Base-by-base conservation (phyloP, 371 early-diverging fungal genomes). In the Aphelidium insulamus region DNA sequence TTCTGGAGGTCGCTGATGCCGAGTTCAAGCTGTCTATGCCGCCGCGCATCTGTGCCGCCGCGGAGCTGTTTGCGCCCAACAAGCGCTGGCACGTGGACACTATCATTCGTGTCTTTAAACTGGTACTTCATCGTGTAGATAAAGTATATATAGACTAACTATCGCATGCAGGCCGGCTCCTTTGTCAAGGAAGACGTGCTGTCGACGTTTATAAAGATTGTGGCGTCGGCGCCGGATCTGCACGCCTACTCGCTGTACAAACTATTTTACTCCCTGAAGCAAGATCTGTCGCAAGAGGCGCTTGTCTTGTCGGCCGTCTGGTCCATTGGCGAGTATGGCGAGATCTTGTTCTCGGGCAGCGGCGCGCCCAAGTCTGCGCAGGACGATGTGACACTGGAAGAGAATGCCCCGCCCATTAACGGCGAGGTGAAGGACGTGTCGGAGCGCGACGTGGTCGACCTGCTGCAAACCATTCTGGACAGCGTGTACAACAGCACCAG, bases 11-110 rank as follows among this genome's bases (percentile, higher is more conserved):
- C 10, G 77, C 85, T 15, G 95, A 95, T 45, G 53, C 57, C 16
- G 95, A 94, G 41, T 75, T 84, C 47, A 83, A 80, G 48, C 66
- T 75, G 27, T 68, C 72, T 25, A 82, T 88, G 65, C 82, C 87
- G 0, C 64, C 74, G 29, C 72, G 85, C 32, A 75, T 94, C 22
- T 76, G 79, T 21, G 70, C 80, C 8, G 83, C 79, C 22, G 85
- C 92, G 4, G 84, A 81, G 25, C 62, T 68, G 46, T 83, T 68
- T 36, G 76, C 76, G n/a, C 76, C 76, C 17, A 88, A 88, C 53
- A 73, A 71, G 47, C 68, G 86, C 32, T 95, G 97, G 97, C 85
- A 88, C 44, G 68, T 92, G 32, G 97, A 95, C 44, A 88, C 88
- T 4, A 71, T 91, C 41, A 46, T 81, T 36, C 73, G 90, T 6